Conservation (phyloP, 2,329 filamentous ascomycete species). For the Apiospora marii region DNA sequence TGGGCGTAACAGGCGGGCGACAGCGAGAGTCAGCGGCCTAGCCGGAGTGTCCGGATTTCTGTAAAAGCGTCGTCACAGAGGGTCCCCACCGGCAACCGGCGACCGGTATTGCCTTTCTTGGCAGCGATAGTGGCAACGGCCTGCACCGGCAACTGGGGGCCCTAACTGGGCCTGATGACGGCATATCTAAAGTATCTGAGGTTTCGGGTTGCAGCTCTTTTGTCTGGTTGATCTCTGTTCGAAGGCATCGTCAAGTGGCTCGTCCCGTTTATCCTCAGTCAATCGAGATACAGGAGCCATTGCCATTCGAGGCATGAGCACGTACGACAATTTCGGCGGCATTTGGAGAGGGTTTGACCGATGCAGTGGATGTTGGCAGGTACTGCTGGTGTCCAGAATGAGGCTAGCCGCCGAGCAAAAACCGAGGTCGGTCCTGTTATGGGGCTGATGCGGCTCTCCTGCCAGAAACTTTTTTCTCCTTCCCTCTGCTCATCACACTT, state of each 20-base stretch:
- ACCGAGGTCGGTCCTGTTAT: conserved; percentile 42
- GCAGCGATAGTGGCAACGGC: conserved; percentile 20
- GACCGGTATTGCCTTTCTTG: conserved; percentile 1
- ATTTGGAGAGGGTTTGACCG: conserved; percentile 28
- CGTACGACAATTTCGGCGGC: conserved; percentile 24
- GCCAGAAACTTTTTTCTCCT: conserved; percentile 18
- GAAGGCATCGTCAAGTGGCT: neutral
- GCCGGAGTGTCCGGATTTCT: conserved; percentile 11
- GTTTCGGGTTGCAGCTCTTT: neutral
- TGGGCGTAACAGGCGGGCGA: neutral
- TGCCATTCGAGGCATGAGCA: conserved; percentile 6
- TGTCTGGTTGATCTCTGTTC: neutral
- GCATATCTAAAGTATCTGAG: neutral
- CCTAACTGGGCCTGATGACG: neutral
- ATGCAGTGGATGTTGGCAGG: conserved; percentile 11
- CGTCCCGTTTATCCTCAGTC: neutral
- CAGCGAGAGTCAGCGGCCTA: conserved; percentile 14
- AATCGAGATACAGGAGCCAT: conserved; percentile 11
- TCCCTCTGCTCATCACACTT: neutral
- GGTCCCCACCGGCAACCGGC: conserved; percentile 13
- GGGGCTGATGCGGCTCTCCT: conserved; percentile 38
- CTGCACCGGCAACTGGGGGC: neutral
- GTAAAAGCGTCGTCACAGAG: conserved; percentile 10
- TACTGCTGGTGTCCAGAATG: conserved; percentile 3
- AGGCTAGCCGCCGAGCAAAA: conserved; percentile 36